A percentile compares a stretch with the other conserved stretches of the same genome.
phyloP scores from a whole-genome alignment of 2,329 filamentous ascomycete species.

The Colletotrichum nymphaeae region DNA sequence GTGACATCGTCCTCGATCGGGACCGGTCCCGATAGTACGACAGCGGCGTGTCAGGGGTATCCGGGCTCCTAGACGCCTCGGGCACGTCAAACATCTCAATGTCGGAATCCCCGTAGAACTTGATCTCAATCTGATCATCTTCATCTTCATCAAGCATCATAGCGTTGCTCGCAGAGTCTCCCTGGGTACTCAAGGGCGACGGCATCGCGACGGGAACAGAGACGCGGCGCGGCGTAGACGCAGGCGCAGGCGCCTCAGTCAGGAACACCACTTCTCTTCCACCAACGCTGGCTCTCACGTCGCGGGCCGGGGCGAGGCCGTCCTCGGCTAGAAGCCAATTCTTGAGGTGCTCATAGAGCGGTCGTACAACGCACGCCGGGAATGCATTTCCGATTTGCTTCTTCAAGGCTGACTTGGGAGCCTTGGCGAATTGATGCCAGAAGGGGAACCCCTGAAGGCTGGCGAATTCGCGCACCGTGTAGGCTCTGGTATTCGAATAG shows the following conservation, averaged over 20 bases:
- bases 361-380: constrained; percentile 67
- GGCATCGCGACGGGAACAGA: background rate
- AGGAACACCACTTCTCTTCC: constrained; percentile 23
- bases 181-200: background rate
- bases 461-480: constrained; percentile 76
- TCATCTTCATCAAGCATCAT: constrained; percentile 5
- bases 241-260: constrained; percentile 2
- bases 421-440: constrained; percentile 66
- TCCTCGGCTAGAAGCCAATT: constrained; percentile 59
- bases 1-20: constrained; percentile 4
- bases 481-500: constrained; percentile 70
- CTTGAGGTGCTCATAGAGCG: constrained; percentile 61
- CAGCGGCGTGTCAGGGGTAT: background rate
- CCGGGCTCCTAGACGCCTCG: background rate
- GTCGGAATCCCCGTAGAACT: constrained; percentile 18
- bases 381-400: constrained; percentile 85
- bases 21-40: background rate
- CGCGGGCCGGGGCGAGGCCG: constrained; percentile 31
- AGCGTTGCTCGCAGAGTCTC: background rate
- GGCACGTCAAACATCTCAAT: constrained; percentile 13
- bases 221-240: background rate
- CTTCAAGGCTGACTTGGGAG: constrained; percentile 50
- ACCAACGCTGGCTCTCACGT: constrained; percentile 6
- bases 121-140: constrained; percentile 13
- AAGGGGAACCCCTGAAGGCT: constrained; percentile 76